Base-by-base conservation (phyloP, 768 basidiomycete species). In the Ramaria rubella region DNA sequence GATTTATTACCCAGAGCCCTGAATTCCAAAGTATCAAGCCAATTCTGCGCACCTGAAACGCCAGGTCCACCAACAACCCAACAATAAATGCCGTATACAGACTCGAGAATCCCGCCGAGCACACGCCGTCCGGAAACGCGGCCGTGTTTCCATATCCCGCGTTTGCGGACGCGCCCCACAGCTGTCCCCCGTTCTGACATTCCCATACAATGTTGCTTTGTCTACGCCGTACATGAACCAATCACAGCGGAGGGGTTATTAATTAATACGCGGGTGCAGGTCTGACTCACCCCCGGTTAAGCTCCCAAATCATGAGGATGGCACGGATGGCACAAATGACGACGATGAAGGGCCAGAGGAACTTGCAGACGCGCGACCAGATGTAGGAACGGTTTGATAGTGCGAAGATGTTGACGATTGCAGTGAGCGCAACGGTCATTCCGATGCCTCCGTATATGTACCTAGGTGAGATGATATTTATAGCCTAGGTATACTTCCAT, bases 131-230 rank as follows among this genome's bases (percentile, higher is more conserved):
- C 26, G 84, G 82, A 60, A 85, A 67, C 31, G 76, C 66, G 26
- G 73, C 72, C 27, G 74, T 67, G 60, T 65, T 71, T 49, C 66
- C 67, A 62, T 75, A 71, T 58, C 73, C 75, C 36, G 76, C 70
- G 14, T 67, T 72, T 51, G 68, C 73, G 21, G 77, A 72, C 48
- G 68, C 71, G 6, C 75, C 70, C 81, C 81, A 66, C 17, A 83
- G 72, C 62, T 83, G 79, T 4, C 85, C 83, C 17, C 85, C 86
- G 60, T 88, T 81, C 62, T 78, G 74, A 66, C 86, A 87, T 70
- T 86, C 84, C 85, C 86, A 87, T 33, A 72, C 62, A 60, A 87
- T 83, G 61, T 87, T 82, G 71, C 80, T 76, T 68, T 83, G 78
- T 58, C 85, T 86, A 68, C 55, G 27, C 4, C n/a, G 19, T 21